These are phyloP conservation scores for Hypoxylon sp. DNA, from an alignment of 2,329 filamentous ascomycete species.

Conservation along the genomic window DNA sequence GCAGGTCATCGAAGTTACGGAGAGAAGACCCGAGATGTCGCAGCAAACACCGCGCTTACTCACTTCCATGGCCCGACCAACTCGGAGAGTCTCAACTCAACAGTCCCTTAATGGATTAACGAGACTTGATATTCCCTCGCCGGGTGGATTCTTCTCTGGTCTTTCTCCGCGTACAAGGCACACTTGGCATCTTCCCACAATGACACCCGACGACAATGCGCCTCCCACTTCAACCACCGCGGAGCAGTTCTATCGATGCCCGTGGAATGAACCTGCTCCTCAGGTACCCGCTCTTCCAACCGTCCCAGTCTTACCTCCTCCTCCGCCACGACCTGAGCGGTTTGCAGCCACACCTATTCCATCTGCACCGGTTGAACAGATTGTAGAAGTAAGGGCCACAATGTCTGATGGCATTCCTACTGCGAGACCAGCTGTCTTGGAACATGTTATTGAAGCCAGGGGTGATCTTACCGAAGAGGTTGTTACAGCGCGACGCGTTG, in stretches of 20 bases:
- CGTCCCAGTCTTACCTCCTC: slow-evolving; percentile 52
- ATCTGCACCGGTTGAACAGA: slow-evolving; percentile 73
- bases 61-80: slow-evolving; percentile 58
- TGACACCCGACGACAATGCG: slow-evolving; percentile 66
- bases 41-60: slow-evolving; percentile 67
- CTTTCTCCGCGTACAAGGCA: slow-evolving; percentile 81
- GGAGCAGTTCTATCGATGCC: slow-evolving; percentile 89
- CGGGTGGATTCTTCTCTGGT: slow-evolving; percentile 91
- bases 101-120: slow-evolving; percentile 80
- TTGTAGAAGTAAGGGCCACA: slow-evolving; percentile 72
- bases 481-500: slow-evolving; percentile 52
- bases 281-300: slow-evolving; percentile 52
- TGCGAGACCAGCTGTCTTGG: slow-evolving; percentile 67
- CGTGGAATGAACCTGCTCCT: slow-evolving; percentile 72
- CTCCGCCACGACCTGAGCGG: slow-evolving; percentile 57
- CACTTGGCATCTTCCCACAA: slow-evolving; percentile 81
- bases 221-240: slow-evolving; percentile 91
- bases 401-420: slow-evolving; percentile 76
- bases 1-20: slow-evolving; percentile 67
- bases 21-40: slow-evolving; percentile 66
- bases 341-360: slow-evolving; percentile 57
- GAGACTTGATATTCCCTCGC: slow-evolving; percentile 89
- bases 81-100: slow-evolving; percentile 60
- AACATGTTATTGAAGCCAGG: slow-evolving; percentile 57
- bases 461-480: slow-evolving; percentile 51